phyloP scores from a whole-genome alignment of 352 stramenopile genomes.

The Pythium guiyangense region DNA sequence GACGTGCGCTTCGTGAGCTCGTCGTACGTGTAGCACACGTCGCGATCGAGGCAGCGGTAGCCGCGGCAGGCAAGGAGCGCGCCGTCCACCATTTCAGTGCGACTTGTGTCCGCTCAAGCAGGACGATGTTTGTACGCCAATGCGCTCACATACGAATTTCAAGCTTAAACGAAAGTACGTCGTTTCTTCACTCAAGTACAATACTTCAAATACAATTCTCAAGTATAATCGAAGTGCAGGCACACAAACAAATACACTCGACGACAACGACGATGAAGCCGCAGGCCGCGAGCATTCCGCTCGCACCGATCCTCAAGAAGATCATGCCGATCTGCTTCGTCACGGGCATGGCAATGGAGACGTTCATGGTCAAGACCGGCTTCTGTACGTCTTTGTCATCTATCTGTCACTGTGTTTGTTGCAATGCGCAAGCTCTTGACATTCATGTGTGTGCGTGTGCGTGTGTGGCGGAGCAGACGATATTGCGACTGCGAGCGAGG shows the following conservation, averaged over 20 bases:
- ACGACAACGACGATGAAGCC: slow-evolving; percentile 26
- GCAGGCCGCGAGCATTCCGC: slow-evolving; percentile 32
- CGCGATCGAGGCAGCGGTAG: slow-evolving; percentile 55
- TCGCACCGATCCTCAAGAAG: slow-evolving; percentile 76
- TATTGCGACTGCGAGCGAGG: slow-evolving; percentile 76
- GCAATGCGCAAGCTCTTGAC: neutral
- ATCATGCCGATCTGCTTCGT: slow-evolving; percentile 84
- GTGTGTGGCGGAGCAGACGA: slow-evolving; percentile 40
- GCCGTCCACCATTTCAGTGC: slow-evolving; percentile 6
- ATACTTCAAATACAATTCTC: no score
- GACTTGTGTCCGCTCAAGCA: neutral
- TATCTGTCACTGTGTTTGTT: neutral
- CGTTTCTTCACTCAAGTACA: no score
- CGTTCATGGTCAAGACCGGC: slow-evolving; percentile 88
- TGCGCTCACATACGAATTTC: no score
- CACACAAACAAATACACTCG: no score
- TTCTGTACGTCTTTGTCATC: slow-evolving; percentile 82
- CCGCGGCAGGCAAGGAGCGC: slow-evolving; percentile 21
- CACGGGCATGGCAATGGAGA: slow-evolving; percentile 76
- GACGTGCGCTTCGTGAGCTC: slow-evolving; percentile 26
- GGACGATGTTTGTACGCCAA: no score
- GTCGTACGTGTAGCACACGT: slow-evolving; percentile 58
- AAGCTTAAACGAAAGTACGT: no score
- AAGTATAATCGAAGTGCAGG: no score
- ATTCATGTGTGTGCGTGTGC: no score